phyloP scores from a whole-genome alignment of 208 protist species.

The Leishmania lainsoni region DNA sequence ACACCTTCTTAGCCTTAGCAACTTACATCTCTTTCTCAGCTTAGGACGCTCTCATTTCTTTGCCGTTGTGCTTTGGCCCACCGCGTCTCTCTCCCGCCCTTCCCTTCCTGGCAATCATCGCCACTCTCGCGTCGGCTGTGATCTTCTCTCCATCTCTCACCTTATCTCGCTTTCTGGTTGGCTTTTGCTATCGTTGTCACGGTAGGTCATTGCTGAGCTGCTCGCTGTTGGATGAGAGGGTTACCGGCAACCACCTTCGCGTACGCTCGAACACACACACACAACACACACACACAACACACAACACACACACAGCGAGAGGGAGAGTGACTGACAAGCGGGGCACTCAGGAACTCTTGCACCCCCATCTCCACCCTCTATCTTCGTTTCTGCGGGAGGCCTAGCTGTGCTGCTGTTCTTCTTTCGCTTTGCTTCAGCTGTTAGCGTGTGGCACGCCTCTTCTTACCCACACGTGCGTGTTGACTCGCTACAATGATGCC shows the following conservation, averaged over 20 bases:
- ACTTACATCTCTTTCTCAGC: too few relatives aligned
- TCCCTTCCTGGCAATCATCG: too few relatives aligned
- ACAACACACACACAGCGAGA: background rate
- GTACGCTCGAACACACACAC: background rate
- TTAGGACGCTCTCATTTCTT: too few relatives aligned
- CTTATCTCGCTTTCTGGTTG: too few relatives aligned
- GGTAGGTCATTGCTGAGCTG: too few relatives aligned
- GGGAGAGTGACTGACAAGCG: background rate
- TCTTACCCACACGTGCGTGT: background rate
- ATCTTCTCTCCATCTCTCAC: too few relatives aligned
- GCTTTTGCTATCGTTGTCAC: too few relatives aligned
- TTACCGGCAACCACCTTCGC: background rate
- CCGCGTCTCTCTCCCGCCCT: too few relatives aligned
- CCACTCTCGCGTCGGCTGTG: too few relatives aligned
- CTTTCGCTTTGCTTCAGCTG: background rate
- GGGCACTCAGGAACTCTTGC: background rate
- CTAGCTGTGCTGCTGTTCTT: background rate
- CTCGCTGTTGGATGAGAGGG: too few relatives aligned
- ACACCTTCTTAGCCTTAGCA: too few relatives aligned
- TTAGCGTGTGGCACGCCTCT: background rate
- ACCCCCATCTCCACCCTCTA: background rate
- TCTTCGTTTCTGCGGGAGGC: background rate
- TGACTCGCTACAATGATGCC: constrained; percentile 5
- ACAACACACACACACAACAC: background rate
- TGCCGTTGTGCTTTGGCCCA: too few relatives aligned